Evolutionary conservation across 176 grass and related monocot species (phyloP).

Genomic region (Triticum monococcum): DNA sequence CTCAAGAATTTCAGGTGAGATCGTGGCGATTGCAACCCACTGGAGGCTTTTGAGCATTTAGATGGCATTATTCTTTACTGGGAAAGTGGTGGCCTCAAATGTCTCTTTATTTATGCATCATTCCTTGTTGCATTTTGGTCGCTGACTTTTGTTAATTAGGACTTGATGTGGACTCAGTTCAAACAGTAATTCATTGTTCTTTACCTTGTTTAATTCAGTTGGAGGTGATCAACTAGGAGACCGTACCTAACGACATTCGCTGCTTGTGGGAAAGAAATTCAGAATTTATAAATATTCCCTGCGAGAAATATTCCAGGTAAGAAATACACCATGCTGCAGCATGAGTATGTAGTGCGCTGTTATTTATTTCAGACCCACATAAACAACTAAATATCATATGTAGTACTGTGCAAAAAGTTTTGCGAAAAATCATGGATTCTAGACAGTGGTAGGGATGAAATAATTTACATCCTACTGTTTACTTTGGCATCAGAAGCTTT

Average conservation of each 20-base stretch:
- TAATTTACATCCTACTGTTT: background rate
- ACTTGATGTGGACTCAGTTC: constrained; percentile 50
- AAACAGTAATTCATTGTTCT: constrained; percentile 31
- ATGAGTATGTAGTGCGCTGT: background rate
- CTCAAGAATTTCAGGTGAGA: constrained; percentile 21
- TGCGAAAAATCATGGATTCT: background rate
- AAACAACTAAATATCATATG: background rate
- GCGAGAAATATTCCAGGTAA: background rate
- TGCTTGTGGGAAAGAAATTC: background rate
- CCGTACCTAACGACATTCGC: constrained; percentile 15
- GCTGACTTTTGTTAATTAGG: constrained; percentile 41
- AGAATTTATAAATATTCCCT: background rate
- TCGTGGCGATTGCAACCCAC: constrained; percentile 31
- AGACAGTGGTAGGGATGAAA: background rate
- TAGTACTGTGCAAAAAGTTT: background rate
- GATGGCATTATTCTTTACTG: constrained; percentile 41
- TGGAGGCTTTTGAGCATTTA: constrained; percentile 33
- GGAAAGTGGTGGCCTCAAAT: constrained; percentile 34
- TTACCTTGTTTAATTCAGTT: constrained; percentile 32
- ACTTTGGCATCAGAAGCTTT: background rate
- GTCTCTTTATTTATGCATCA: constrained; percentile 44
- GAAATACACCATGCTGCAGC: background rate
- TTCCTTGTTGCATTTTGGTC: constrained; percentile 34
- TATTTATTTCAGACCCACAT: background rate
- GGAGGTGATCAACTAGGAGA: constrained; percentile 29